phyloP scores from a whole-genome alignment of 176 grass and related monocot genomes.

The Calamus simplicifolius region DNA sequence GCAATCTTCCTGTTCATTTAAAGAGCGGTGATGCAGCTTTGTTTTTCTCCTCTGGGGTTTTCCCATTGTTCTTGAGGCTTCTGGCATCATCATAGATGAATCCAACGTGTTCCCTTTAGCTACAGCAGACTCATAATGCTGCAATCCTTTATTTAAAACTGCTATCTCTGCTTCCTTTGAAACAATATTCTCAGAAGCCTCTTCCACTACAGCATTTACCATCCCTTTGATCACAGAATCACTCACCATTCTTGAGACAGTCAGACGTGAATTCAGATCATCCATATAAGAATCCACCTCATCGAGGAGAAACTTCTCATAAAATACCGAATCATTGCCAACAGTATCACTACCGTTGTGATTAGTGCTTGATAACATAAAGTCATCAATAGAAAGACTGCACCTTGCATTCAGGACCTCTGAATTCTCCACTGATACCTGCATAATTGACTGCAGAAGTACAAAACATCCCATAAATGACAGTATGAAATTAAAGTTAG shows the following conservation, averaged over 20 bases:
- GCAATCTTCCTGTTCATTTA: neutral
- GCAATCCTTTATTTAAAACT: conserved; percentile 29
- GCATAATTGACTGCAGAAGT: too few species aligned
- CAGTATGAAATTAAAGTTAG: too few species aligned
- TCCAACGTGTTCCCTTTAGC: neutral
- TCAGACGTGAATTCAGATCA: conserved; percentile 26
- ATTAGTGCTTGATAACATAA: neutral
- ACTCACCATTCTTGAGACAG: conserved; percentile 35
- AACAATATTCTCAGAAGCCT: conserved; percentile 18
- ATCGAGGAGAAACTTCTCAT: conserved; percentile 21
- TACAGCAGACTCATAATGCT: conserved; percentile 1
- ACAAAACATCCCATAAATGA: too few species aligned
- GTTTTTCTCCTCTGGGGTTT: neutral
- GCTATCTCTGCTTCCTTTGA: conserved; percentile 45
- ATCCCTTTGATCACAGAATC: conserved; percentile 32
- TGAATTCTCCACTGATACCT: conserved; percentile 7
- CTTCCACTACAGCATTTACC: conserved; percentile 31
- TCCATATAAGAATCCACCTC: conserved; percentile 31
- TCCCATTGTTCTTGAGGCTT: neutral
- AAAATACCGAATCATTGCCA: conserved; percentile 13
- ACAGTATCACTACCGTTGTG: conserved; percentile 6
- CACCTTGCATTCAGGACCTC: neutral
- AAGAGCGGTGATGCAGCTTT: neutral
- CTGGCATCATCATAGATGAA: neutral
- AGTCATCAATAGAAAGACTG: neutral